Conservation (phyloP, 2,329 filamentous ascomycete genomes). For the Didymella lethalis region DNA sequence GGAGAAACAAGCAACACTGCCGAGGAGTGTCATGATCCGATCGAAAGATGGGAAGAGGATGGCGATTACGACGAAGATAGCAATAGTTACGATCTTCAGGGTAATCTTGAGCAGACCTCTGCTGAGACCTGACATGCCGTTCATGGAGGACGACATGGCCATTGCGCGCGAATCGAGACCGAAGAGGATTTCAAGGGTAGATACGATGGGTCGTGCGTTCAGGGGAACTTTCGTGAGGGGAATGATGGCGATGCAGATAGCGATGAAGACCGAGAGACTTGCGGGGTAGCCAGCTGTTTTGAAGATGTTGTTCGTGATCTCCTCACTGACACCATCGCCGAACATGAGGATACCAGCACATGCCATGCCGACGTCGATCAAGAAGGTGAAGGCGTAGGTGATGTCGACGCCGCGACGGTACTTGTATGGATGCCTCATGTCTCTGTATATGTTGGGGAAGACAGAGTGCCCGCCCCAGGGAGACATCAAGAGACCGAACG, state of each 20-base stretch:
- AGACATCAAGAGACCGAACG: slow-evolving; percentile 88
- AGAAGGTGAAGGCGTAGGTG: slow-evolving; percentile 85
- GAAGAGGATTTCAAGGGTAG: slow-evolving; percentile 80
- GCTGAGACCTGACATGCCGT: slow-evolving; percentile 64
- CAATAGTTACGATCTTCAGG: slow-evolving; percentile 71
- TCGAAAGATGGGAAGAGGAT: slow-evolving; percentile 81
- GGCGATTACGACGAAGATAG: slow-evolving; percentile 79
- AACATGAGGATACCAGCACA: slow-evolving; percentile 93
- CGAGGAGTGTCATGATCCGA: slow-evolving; percentile 89
- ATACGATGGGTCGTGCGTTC: slow-evolving; percentile 86
- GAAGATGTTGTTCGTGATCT: slow-evolving; percentile 91
- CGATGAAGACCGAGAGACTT: slow-evolving; percentile 77
- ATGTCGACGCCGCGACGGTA: slow-evolving; percentile 77
- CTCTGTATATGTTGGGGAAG: slow-evolving; percentile 85
- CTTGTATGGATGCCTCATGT: slow-evolving; percentile 83
- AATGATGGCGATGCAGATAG: slow-evolving; percentile 88
- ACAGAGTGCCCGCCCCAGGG: slow-evolving; percentile 76
- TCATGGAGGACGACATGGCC: slow-evolving; percentile 57
- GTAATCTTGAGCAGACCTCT: slow-evolving; percentile 66
- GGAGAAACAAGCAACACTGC: slow-evolving; percentile 87
- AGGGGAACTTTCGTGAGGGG: slow-evolving; percentile 95
- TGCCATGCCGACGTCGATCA: slow-evolving; percentile 82
- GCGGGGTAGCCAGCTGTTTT: slow-evolving; percentile 76
- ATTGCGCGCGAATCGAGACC: slow-evolving; percentile 71
- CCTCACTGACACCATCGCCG: slow-evolving; percentile 83